Base-by-base conservation (phyloP, 495 filamentous ascomycete species). In the Aspergillus diversus region DNA sequence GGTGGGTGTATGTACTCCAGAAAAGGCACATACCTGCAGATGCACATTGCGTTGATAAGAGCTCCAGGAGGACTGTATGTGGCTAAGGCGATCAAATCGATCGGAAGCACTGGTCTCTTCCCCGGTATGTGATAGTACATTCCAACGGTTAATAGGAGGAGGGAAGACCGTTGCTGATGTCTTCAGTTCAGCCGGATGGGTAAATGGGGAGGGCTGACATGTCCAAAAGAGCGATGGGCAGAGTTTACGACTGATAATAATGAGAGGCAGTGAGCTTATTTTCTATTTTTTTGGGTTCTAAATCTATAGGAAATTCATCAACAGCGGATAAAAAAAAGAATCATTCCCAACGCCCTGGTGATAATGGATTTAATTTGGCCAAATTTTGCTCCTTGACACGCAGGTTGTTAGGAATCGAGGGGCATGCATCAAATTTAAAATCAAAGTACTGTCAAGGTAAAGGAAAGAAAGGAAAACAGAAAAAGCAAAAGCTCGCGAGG, bases 61-160 rank as follows among this genome's bases (percentile, higher is more conserved):
- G 21, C 31, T 6, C 21, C 17, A 34, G 32, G 34, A 52, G 31
- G 7, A 13, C 37, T 48, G 53, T 62, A 34, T 50, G 50, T 60
- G 60, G 57, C 52, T 64, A 59, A 65, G 60, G 37, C 31, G 64
- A 70, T 66, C 65, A 63, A n/a, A 49, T 54, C 62, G 68, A 67
- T 70, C 68, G 68, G 63, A 64, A 66, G 35, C 48, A 55, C 49
- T 43, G 52, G 21, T 33, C 33, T 55, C 35, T 53, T 70, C 59
- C 68, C 63, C 63, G 65, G 63, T 65, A 70, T 67, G 65, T 53
- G 60, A 67, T 60, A 42, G 51, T 55, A 58, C 68, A 64, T 65
- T 55, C 65, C 63, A 57, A 59, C 68, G 60, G 68, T 51, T 63
- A 66, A 65, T 63, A 53, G 46, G 53, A 60, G 53, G 39, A 48